Evolutionary conservation across 2,329 filamentous ascomycete genomes (phyloP), one percentile per base, ranked within the genome.

Genomic region (Bipolaris zeicola): DNA sequence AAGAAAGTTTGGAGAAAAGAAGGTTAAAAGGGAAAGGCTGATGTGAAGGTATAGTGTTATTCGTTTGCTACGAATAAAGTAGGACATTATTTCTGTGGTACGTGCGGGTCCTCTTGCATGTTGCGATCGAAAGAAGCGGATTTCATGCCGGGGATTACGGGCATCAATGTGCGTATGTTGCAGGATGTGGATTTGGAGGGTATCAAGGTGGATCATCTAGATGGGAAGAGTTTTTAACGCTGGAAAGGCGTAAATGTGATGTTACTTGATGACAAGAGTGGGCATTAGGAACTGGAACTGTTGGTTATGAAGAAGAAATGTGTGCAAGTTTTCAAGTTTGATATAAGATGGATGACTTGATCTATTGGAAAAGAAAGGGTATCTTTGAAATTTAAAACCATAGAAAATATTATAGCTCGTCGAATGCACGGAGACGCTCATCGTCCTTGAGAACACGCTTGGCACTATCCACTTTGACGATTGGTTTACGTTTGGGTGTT

Each of bases 71-170:
- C 38, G 0, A 47, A 50, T 14, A 63, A 57, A 8, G 53, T 70
- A 11, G 60, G 48, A 11, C 70, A 72, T 47, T 65, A 64, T 41
- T 76, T 75, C 57, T 75, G 73, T 51, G 56, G 64, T 2, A 66
- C 62, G 0, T 75, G 73, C 47, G 73, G 72, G 6, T 66, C 63
- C 20, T 65, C 60, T 13, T 66, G 70, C 31, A 63, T 70, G 51
- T 61, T 62, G 6, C 43, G 64, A 7, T 64, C 61, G 11, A 42
- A 52, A 18, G 55, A 61, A 22, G 61, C 64, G 2, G 39, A 39
- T 7, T 65, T 65, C 33, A 67, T 63, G 26, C 49, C 58, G 0
- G 65, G 60, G 0, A 57, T 61, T 36, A 63, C 60, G 42, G 42
- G 26, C 2, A 16, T 44, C 26, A 44, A 33, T 33, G 42, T 44